Evolutionary conservation across 768 basidiomycete species (phyloP).

Genomic region (Cytidiella melzeri): DNA sequence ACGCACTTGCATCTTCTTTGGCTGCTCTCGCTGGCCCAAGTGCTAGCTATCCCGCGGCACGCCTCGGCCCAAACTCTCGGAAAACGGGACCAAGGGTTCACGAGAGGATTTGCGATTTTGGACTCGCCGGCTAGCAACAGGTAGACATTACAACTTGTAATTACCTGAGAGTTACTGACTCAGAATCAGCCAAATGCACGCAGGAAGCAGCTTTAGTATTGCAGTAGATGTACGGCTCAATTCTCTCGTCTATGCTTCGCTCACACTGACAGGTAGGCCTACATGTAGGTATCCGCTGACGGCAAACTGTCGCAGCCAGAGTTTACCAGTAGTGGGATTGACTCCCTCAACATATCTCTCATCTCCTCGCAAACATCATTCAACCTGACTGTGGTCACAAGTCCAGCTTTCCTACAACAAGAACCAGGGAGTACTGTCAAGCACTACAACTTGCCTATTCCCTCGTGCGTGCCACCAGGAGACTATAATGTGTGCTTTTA

Average conservation of each 20-base stretch:
- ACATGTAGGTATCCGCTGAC: conserved; percentile 34
- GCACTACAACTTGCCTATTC: conserved; percentile 31
- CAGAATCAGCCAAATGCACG: conserved; percentile 18
- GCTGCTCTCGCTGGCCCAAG: not conserved
- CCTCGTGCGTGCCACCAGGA: conserved; percentile 34
- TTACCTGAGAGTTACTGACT: too few species aligned
- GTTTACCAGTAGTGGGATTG: conserved; percentile 16
- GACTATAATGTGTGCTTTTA: conserved; percentile 35
- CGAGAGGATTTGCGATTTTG: conserved; percentile 26
- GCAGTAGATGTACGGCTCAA: conserved; percentile 26
- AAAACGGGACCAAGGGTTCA: conserved; percentile 20
- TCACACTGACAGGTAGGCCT: not conserved
- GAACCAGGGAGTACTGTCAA: conserved; percentile 38
- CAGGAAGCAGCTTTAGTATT: conserved; percentile 21
- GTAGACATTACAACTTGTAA: too few species aligned
- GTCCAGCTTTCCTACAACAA: conserved; percentile 29
- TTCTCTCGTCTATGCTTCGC: not conserved
- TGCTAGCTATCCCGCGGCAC: not conserved
- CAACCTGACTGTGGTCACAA: conserved; percentile 36
- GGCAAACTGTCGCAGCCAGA: conserved; percentile 28
- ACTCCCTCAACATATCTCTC: conserved; percentile 36
- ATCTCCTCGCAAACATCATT: conserved; percentile 32
- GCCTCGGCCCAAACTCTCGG: conserved; percentile 13
- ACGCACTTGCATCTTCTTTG: not conserved
- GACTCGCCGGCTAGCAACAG: conserved; percentile 11